phyloP scores from a whole-genome alignment of 495 filamentous ascomycete genomes.

The Jackrogersella multiformis region DNA sequence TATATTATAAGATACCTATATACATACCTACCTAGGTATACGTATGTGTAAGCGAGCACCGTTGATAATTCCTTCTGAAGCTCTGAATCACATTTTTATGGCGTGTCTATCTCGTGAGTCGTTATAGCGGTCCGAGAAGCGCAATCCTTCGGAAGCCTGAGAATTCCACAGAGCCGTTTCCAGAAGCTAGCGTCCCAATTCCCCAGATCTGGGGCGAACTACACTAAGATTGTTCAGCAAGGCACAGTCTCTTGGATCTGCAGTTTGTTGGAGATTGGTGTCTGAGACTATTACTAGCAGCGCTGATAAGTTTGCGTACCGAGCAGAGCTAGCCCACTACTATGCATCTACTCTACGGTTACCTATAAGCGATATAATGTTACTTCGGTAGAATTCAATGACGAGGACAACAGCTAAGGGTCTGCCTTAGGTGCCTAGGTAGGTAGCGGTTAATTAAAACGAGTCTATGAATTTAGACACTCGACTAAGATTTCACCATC shows the following conservation, averaged over 20 bases:
- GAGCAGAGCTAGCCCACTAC: too few species aligned
- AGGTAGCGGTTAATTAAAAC: constrained; percentile 10
- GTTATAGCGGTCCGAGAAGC: constrained; percentile 30
- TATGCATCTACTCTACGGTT: too few species aligned
- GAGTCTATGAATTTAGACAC: constrained; percentile 4
- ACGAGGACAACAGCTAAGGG: constrained; percentile 5
- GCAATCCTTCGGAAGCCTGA: constrained; percentile 23
- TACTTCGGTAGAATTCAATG: constrained; percentile 16
- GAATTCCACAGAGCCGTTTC: constrained; percentile 19
- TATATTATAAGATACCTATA: background rate
- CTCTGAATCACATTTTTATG: background rate
- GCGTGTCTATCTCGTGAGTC: constrained; percentile 9
- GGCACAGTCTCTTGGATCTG: constrained; percentile 11
- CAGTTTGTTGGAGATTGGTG: background rate
- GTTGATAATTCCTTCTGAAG: constrained; percentile 16
- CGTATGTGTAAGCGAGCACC: constrained; percentile 13
- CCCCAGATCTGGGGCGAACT: constrained; percentile 35
- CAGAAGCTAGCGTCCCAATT: constrained; percentile 20
- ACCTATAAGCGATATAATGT: background rate
- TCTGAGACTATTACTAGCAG: background rate
- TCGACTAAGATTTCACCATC: constrained; percentile 20
- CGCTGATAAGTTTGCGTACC: too few species aligned
- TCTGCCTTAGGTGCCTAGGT: too few species aligned
- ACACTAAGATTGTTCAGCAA: too few species aligned
- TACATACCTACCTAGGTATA: too few species aligned